Evolutionary conservation across 257 asterid species (phyloP).

Genomic region (Solanum pinnatisectum): DNA sequence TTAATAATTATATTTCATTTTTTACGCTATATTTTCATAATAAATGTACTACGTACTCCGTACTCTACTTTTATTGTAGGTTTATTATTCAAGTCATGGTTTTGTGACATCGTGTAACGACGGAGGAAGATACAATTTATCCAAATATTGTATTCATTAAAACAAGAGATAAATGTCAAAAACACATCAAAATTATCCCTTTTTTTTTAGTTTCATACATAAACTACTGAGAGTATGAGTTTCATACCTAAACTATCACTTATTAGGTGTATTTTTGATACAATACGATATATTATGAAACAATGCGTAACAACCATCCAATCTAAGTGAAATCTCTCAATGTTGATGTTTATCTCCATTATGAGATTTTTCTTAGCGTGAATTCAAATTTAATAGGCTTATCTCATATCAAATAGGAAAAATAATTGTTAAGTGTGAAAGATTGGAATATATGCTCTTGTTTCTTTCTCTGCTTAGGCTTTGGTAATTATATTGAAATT

Average conservation of each 20-base stretch:
- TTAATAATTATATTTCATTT: no score
- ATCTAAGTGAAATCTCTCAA: background rate
- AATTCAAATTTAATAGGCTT: no score
- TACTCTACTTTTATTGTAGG: background rate
- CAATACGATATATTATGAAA: no score
- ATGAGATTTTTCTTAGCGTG: background rate
- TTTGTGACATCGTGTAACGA: background rate
- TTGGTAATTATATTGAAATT: background rate
- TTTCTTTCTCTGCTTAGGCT: background rate
- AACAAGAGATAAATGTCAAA: no score
- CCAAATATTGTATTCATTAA: no score
- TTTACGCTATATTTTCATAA: no score
- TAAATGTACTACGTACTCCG: no score
- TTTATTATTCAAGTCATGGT: background rate
- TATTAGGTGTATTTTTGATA: no score
- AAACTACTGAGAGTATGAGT: no score
- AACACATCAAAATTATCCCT: no score
- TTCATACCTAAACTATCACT: no score
- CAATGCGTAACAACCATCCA: background rate
- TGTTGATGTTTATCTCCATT: background rate
- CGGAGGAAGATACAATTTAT: background rate
- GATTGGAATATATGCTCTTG: background rate
- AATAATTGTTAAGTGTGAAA: background rate
- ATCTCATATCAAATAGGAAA: accelerated
- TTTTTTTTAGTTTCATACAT: no score